Base-by-base conservation (phyloP, 1,284 basidiomycete genomes). In the Naganishia albida region DNA sequence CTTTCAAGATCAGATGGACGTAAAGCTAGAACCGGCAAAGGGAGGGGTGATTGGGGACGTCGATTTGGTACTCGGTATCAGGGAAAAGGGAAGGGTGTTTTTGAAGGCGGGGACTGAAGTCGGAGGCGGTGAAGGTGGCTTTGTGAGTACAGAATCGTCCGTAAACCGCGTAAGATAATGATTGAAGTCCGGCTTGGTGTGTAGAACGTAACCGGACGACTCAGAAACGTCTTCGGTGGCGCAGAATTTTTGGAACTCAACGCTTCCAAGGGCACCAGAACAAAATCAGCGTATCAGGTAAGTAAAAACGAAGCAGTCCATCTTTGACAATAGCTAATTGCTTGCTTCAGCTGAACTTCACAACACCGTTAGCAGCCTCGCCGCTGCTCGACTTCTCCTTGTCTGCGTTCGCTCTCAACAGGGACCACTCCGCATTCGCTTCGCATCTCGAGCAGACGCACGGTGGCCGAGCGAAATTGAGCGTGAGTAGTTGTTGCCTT, bases 121-220 rank as follows among this genome's bases (percentile, higher is more conserved):
- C 3, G 96, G 96, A 10, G 93, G 96, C 65, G 90, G 89, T 59
- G 95, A 98, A 77, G 95, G 92, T 8, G 91, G 83, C 62, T 91
- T 90, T 25, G 91, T 91, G 74, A 74, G 89, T 85, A 20, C 25
- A 16, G 34, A 10, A 34, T 3, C 2, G 7, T 15, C 16, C 38
- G 50, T 38, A 20, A 16, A 53, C n/a, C 8, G 15, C 1, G 28
- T 16, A 43, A 0, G 7, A 51, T n/a, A 26, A n/a, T 42, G 25
- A 26, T 30, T 39, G 46, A 25, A 8, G 7, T 18, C 42, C 65
- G 23, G 53, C 63, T 55, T 51, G 44, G n/a, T 25, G n/a, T 18
- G 3, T 68, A 88, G 87, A 91, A 88, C 64, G 84, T 88, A 44
- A 90, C 88, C 7, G 91, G 85, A 18, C 86, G 88, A 59, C 80